Evolutionary conservation across 78 protist genomes (phyloP).

Genomic region (Monocercomonoides exilis): DNA sequence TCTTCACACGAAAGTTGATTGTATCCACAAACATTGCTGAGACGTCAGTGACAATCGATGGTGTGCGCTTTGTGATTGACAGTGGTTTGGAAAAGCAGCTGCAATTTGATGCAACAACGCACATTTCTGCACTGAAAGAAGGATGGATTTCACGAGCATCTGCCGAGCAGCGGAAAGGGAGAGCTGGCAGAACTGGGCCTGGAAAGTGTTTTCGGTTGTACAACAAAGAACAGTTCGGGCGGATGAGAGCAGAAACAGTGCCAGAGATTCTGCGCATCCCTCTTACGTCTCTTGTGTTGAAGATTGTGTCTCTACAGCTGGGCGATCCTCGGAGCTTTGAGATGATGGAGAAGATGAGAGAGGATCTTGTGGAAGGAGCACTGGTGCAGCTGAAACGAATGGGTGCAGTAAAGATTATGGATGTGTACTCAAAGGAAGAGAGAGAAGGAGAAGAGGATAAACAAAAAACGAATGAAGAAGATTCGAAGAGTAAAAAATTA

Average conservation of each 20-base stretch:
- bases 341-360: too few species aligned
- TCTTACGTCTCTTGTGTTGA: conserved; percentile 7
- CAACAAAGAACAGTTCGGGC: not conserved
- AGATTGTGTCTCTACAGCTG: conserved; percentile 15
- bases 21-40: conserved; percentile 60
- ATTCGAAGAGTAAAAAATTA: too few species aligned
- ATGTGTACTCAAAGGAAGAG: too few species aligned
- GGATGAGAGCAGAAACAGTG: not conserved
- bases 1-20: conserved; percentile 29
- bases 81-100: conserved; percentile 40
- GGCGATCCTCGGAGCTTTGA: conserved; percentile 17
- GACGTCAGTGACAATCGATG: conserved; percentile 51
- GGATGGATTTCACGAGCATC: conserved; percentile 1
- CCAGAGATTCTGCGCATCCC: conserved; percentile 31
- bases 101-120: not conserved
- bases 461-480: too few species aligned
- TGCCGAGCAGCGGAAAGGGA: conserved; percentile 28
- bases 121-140: conserved; percentile 15
- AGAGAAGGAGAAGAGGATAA: too few species aligned
- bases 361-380: too few species aligned
- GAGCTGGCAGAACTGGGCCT: conserved; percentile 43
- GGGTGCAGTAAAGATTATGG: too few species aligned
- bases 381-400: too few species aligned
- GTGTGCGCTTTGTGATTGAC: conserved; percentile 53
- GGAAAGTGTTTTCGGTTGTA: conserved; percentile 29